Evolutionary conservation across 306 rosid genomes (phyloP), one percentile per base, ranked within the genome.

Genomic region (Cicer judaicum): DNA sequence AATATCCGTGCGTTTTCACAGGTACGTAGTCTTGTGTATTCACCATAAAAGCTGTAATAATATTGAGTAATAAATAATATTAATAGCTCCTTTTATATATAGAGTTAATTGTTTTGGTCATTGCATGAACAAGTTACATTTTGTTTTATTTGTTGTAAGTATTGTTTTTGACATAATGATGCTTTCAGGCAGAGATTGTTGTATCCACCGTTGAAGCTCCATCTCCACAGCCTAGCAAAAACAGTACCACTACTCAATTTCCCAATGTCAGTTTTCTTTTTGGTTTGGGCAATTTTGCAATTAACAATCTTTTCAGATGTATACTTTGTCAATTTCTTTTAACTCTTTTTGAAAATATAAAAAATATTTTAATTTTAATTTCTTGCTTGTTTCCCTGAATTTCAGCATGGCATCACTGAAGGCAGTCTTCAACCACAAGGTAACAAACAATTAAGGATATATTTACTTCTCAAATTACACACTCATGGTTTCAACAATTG

Each of bases 371-470:
- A 0, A 24, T 13, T 19, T 38, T 81, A 15, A 56, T 44, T 73
- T 47, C 56, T 36, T 18, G 7, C 53, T 46, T 69, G 1, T 50
- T 10, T 34, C 2, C 9, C 34, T 69, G 68, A 69, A 56, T 74
- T 68, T 77, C 80, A 87, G 91, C 85, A 78, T n/a, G 94, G 94
- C 16, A 64, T 7, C 36, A 85, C 91, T 36, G 82, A 87, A 84
- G 91, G 94, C 40, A 89, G 94, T 65, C 91, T 89, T 72, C 76
- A 82, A 70, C 94, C 94, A 16, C 82, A 87, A 43, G 91, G 91
- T 87, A 78, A 48, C 54, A 19, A 78, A 21, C 42, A 42, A 18
- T 50, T 9, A 57, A 60, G 39, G 4, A 29, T 29, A 29, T 29
- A 24, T 24, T 29, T 29, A 29, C 34, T 29, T 29, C 34, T 24